Evolutionary conservation across 2,329 filamentous ascomycete genomes (phyloP).

Genomic region (Orbilia quercus): DNA sequence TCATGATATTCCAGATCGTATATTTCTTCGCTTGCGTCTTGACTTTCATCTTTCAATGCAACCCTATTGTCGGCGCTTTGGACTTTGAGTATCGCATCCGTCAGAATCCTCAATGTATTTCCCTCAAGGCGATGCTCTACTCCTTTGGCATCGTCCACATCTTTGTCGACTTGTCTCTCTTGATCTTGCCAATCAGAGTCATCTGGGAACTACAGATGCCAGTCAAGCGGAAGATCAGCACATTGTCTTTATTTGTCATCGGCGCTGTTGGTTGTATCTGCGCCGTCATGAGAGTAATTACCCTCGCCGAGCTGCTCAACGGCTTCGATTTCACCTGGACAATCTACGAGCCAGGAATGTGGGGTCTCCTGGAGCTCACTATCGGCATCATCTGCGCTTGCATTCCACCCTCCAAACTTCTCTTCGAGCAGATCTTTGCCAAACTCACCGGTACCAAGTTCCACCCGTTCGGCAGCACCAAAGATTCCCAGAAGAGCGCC

Average conservation of each 20-base stretch:
- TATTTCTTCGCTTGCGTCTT: constrained; percentile 48
- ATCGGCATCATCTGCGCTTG: constrained; percentile 55
- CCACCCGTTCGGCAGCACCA: constrained; percentile 40
- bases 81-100: constrained; percentile 29
- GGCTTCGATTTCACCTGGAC: constrained; percentile 54
- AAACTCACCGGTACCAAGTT: constrained; percentile 30
- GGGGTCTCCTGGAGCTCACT: constrained; percentile 48
- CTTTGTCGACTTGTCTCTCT: constrained; percentile 42
- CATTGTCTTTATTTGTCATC: constrained; percentile 46
- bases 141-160: constrained; percentile 56
- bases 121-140: constrained; percentile 48
- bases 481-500: constrained; percentile 40
- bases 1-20: constrained; percentile 51
- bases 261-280: constrained; percentile 50
- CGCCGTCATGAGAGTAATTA: constrained; percentile 50
- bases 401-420: constrained; percentile 52
- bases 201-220: constrained; percentile 56
- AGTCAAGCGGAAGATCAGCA: constrained; percentile 49
- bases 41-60: constrained; percentile 52
- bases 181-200: constrained; percentile 49
- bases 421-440: constrained; percentile 42
- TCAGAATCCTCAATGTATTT: constrained; percentile 36
- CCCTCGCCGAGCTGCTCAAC: constrained; percentile 39
- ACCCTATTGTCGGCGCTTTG: constrained; percentile 32
- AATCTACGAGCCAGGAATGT: constrained; percentile 54